Evolutionary conservation across 2,329 filamentous ascomycete genomes (phyloP), one percentile per base, ranked within the genome.

Genomic region (Thielaviopsis musarum): DNA sequence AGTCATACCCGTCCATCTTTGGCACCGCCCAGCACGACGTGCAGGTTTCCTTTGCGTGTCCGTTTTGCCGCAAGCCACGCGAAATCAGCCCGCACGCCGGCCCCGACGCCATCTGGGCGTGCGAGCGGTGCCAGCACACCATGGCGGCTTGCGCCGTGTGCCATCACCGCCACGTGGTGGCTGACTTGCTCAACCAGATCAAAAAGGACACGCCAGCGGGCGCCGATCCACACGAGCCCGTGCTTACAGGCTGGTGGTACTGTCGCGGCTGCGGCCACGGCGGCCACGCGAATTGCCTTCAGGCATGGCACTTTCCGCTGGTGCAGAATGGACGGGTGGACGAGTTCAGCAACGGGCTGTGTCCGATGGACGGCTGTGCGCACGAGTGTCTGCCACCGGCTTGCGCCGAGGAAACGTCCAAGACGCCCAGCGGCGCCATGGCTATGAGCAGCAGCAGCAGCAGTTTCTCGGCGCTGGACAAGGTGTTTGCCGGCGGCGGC

Each of bases 361-460:
- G 82, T 63, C 81, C 82, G 1, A 69, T 82, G n/a, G 80, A 84
- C 62, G 81, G 82, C 0, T 85, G 82, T 65, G 77, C 81, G 2
- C 82, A 85, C 64, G 78, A 79, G 28, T 85, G 82, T 62, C 72
- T 84, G 0, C 80, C 80, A 7, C 4, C 0, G 79, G 80, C 17
- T 5, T 26, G 10, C 15, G 52, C 41, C 12, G 26, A 28, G 5
- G 38, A 54, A 4, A 5, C 52, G 19, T 17, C 28, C 52, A 38
- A 61, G 24, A 62, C 57, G 12, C 48, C 62, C n/a, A 56, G 28
- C 26, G 22, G 63, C 30, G 59, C 61, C 52, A 64, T 63, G 54
- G 61, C 65, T 56, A 63, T 63, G 17, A 59, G 64, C 5, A 65
- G 65, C 30, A 12, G 30, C 38, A 45, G 10, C 17, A 45, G 38